Conservation (phyloP, 2,329 filamentous ascomycete genomes). For the Fusarium sp. region DNA sequence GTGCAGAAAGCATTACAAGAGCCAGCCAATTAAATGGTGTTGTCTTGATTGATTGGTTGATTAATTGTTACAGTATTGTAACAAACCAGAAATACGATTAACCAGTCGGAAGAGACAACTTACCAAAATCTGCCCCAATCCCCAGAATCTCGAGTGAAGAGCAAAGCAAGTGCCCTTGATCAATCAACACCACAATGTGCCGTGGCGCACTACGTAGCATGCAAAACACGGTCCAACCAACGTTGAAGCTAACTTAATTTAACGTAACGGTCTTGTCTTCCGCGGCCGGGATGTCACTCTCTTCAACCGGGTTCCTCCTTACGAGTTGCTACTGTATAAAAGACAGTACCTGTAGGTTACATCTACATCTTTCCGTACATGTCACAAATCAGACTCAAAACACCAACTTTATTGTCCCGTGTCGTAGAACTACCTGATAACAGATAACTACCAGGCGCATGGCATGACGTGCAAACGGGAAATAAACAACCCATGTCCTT, state of each 20-base stretch:
- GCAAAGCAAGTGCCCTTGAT: conserved; percentile 8
- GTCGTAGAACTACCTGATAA: too few species aligned
- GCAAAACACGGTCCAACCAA: conserved; percentile 29
- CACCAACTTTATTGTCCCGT: too few species aligned
- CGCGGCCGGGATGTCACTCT: conserved; percentile 29
- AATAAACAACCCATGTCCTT: not conserved
- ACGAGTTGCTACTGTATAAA: not conserved
- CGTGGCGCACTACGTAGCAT: conserved; percentile 2
- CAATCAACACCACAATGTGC: conserved; percentile 14
- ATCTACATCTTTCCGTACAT: not conserved
- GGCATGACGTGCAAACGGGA: conserved; percentile 2
- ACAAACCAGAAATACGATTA: conserved; percentile 20
- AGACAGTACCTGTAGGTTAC: not conserved
- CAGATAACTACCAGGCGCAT: not conserved
- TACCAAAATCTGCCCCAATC: not conserved
- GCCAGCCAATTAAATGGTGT: not conserved
- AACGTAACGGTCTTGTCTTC: conserved; percentile 28
- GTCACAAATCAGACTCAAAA: too few species aligned
- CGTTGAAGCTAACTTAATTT: not conserved
- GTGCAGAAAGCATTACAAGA: conserved; percentile 2
- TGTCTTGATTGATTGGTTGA: not conserved
- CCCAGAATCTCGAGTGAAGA: conserved; percentile 25
- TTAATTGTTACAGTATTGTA: not conserved
- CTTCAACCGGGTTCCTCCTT: conserved; percentile 4
- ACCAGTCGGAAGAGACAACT: not conserved